Evolutionary conservation across 2,329 filamentous ascomycete genomes (phyloP), one percentile per base, ranked within the genome.

Genomic region (Fusarium agapanthi): DNA sequence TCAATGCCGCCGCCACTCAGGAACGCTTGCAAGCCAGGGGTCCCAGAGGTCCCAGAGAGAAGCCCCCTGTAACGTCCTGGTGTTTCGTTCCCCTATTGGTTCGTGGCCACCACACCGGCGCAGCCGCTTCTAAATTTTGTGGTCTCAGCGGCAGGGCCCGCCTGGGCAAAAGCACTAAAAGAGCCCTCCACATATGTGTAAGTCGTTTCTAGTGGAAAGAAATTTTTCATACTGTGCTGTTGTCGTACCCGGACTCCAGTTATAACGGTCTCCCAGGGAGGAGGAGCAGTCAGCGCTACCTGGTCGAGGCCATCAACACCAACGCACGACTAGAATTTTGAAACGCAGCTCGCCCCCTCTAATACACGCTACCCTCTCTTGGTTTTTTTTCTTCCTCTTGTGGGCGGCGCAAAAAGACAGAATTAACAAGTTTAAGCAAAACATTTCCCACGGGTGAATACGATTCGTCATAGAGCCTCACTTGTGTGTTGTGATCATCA

Each of bases 61-160:
- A 35, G 51, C 22, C 60, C 72, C 72, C 72, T 73, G 71, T 44
- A 73, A 55, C 48, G 48, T 35, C 50, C 30, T n/a, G 34, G 30
- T 22, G 30, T 43, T 22, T 20, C 48, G 30, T 10, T 3, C 40
- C 38, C 16, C 37, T 37, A 75, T 75, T 75, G 73, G 73, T 12
- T 44, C 5, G 4, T 45, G n/a, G 24, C 11, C 50, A 50, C 38
- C 50, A 50, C 48, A 57, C 58, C 54, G 62, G 69, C 61, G 38
- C 41, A 59, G 72, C 67, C 70, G 70, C 61, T 47, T 67, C 55
- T 63, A 62, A 58, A 51, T 57, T 56, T 62, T 61, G 67, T 67
- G 68, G 75, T 65, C 53, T 65, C 64, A 66, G 73, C 75, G 71
- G 75, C 62, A 72, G 69, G 73, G 75, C 75, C 75, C 75, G 75